Evolutionary conservation across 2,329 filamentous ascomycete genomes (phyloP), one percentile per base, ranked within the genome.

Genomic region (Aspergillus brunneoviolaceus): DNA sequence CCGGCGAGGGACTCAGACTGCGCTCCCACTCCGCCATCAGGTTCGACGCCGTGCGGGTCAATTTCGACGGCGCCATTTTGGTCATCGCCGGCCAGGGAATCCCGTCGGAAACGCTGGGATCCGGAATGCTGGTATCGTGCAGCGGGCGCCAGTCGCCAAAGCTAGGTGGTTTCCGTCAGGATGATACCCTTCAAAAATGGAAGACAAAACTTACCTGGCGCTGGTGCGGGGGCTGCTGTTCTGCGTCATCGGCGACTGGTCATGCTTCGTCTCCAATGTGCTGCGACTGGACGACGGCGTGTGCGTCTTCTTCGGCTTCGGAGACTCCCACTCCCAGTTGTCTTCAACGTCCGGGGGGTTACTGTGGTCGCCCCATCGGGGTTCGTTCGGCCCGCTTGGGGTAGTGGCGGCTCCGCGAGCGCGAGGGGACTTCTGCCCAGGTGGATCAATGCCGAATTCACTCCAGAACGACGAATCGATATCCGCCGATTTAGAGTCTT

Each of bases 21-120:
- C 87, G 91, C 79, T 98, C 94, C 91, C 92, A 96, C 72, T 96
- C 92, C 65, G 88, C 89, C 86, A 97, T 92, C 59, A 96, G 82
- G 63, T 89, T 90, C 39, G 88, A 90, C n/a, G 93, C 91, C 0
- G 91, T 94, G 42, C 87, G 85, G 72, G 92, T 91, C 67, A 97
- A 79, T 68, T 91, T 92, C 66, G 87, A 87, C 0, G 92, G 90
- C 9, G 86, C 85, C 48, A 92, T 78, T 64, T 88, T 87, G 71
- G 87, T 88, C 58, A 96, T 83, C 51, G 89, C 84, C 52, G 88
- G 87, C 78, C 91, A 91, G 29, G 89, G 80, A 14, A 82, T 80
- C 55, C 74, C 72, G 54, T 79, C 77, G 42, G 74, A 71, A 14
- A 72, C 69, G 53, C 67, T 74, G 49, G 69, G 68, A 58, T 74